These are phyloP conservation scores for Nectriaceae sp. DNA, from an alignment of 2,329 filamentous ascomycete species.

Conservation along the genomic window DNA sequence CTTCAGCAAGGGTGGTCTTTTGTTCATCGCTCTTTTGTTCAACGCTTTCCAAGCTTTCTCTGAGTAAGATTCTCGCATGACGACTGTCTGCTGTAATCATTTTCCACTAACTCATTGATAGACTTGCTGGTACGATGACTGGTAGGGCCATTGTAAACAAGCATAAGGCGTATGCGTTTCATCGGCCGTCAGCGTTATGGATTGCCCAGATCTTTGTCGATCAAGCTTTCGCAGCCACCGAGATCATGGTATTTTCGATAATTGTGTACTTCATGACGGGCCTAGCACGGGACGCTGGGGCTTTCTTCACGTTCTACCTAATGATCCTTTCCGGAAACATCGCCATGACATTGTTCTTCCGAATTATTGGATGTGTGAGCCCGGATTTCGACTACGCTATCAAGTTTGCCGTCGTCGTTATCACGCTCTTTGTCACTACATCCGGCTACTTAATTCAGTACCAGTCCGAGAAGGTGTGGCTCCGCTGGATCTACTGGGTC, in stretches of 20 bases:
- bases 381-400: slow-evolving; percentile 85
- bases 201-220: slow-evolving; percentile 83
- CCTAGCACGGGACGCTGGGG: slow-evolving; percentile 67
- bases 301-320: slow-evolving; percentile 77
- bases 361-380: slow-evolving; percentile 72
- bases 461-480: slow-evolving; percentile 71
- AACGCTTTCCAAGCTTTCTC: slow-evolving; percentile 87
- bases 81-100: too few species aligned
- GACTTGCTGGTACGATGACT: slow-evolving; percentile 71
- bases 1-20: slow-evolving; percentile 78
- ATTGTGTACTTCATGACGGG: slow-evolving; percentile 82
- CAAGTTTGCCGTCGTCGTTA: slow-evolving; percentile 76
- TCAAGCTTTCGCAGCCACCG: slow-evolving; percentile 67
- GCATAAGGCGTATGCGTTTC: slow-evolving; percentile 80
- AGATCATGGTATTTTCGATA: slow-evolving; percentile 72
- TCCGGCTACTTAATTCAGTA: slow-evolving; percentile 85
- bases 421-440: slow-evolving; percentile 80
- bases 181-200: slow-evolving; percentile 80
- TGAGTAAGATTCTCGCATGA: slow-evolving; percentile 43
- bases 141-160: slow-evolving; percentile 80
- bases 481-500: slow-evolving; percentile 80
- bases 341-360: slow-evolving; percentile 76
- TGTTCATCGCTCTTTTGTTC: slow-evolving; percentile 80
- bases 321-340: slow-evolving; percentile 70
- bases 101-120: too few species aligned